Evolutionary conservation across 441 rosid species (phyloP).

Genomic region (Pelargonium fulgidum): DNA sequence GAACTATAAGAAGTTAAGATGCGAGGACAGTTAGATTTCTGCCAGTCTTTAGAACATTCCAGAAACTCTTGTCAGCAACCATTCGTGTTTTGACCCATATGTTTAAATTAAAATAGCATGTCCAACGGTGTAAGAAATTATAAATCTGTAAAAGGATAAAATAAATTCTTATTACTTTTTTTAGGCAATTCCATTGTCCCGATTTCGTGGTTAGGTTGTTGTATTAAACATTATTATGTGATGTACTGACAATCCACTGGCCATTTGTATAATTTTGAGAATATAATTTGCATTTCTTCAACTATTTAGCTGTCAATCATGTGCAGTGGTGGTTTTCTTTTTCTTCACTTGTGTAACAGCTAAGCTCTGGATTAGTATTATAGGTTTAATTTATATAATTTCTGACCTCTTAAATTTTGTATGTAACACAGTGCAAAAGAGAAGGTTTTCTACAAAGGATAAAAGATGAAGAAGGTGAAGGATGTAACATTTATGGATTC

Average conservation of each 20-base stretch:
- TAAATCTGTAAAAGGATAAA: no score
- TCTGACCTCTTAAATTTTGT: constrained; percentile 6
- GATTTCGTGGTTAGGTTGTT: no score
- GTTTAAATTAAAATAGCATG: no score
- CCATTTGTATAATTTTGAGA: neutral
- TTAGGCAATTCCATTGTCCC: no score
- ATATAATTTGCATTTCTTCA: neutral
- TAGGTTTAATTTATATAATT: neutral
- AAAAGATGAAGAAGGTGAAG: constrained; percentile 97
- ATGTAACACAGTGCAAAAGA: constrained; percentile 65
- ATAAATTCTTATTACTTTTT: no score
- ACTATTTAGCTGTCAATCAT: neutral
- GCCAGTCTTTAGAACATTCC: no score
- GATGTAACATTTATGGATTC: constrained; percentile 86
- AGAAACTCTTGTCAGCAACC: no score
- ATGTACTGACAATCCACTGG: neutral
- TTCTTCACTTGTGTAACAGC: neutral
- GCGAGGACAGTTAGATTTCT: neutral
- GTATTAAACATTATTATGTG: no score
- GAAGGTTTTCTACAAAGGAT: constrained; percentile 83
- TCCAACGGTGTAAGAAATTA: no score
- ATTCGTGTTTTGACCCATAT: no score
- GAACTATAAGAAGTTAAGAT: neutral
- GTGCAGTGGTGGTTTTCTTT: neutral
- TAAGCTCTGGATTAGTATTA: neutral